phyloP scores from a whole-genome alignment of 2,329 filamentous ascomycete species.

The Colletotrichum karsti region DNA sequence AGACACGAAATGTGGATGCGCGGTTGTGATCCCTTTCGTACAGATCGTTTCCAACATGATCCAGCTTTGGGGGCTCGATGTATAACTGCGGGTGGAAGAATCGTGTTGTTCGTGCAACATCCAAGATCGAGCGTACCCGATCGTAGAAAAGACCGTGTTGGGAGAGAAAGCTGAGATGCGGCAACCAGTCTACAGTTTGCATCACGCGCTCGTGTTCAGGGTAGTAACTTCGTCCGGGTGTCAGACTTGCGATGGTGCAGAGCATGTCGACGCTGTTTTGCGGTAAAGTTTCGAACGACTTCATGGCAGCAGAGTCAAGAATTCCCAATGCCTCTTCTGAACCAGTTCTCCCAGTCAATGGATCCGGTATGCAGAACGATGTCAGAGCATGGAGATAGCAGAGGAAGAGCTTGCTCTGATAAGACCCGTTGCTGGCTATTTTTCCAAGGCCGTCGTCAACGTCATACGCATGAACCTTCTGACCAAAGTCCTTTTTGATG shows the following conservation, averaged over 20 bases:
- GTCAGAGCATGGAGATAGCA: slow-evolving; percentile 64
- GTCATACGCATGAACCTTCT: slow-evolving; percentile 49
- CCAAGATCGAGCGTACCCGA: slow-evolving; percentile 44
- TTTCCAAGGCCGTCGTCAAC: slow-evolving; percentile 59
- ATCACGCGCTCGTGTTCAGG: slow-evolving; percentile 49
- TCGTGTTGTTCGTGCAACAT: slow-evolving; percentile 29
- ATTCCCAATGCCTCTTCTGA: slow-evolving; percentile 62
- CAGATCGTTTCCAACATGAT: background rate
- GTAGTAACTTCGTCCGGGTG: slow-evolving; percentile 54
- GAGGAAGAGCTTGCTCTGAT: slow-evolving; percentile 61
- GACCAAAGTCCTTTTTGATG: slow-evolving; percentile 37
- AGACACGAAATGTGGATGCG: slow-evolving; percentile 50
- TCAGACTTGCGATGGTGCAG: slow-evolving; percentile 45
- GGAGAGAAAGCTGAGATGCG: slow-evolving; percentile 45
- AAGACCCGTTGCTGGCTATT: slow-evolving; percentile 56
- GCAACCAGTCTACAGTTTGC: slow-evolving; percentile 55
- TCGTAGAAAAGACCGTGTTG: slow-evolving; percentile 54
- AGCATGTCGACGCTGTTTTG: slow-evolving; percentile 45
- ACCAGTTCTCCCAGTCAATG: slow-evolving; percentile 57
- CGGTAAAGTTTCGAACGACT: slow-evolving; percentile 53
- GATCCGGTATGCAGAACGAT: slow-evolving; percentile 58
- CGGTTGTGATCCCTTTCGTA: slow-evolving; percentile 33
- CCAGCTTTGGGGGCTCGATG: background rate
- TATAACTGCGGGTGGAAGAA: background rate
- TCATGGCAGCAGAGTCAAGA: slow-evolving; percentile 55